Evolutionary conservation across 2,329 filamentous ascomycete genomes (phyloP), one percentile per base, ranked within the genome.

Genomic region (Ascochyta fabae): DNA sequence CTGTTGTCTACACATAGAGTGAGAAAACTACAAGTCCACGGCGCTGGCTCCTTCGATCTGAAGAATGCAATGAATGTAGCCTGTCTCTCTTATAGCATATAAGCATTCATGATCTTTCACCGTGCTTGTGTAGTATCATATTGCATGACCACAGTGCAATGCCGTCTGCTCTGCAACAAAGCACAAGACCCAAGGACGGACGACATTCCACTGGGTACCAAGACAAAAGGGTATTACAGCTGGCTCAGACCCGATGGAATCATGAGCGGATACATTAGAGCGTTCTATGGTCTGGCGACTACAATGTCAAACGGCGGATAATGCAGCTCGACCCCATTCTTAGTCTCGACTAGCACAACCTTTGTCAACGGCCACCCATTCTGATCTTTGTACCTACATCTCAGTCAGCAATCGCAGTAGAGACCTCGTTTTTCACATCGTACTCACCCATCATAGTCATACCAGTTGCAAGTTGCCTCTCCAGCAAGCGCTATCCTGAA

Each of bases 311-410:
- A 71, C 6, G 69, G 69, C 12, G 70, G 69, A 48, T 72, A 73
- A 35, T 63, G 66, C 44, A 73, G 43, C 45, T 68, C 66, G 3
- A 70, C 60, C n/a, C 53, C 53, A 6, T 36, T 41, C 0, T 58
- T 53, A 1, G 29, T 57, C 31, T 71, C 63, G 3, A 72, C 59
- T 0, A 70, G 39, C 29, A 71, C 68, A 12, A 72, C 12, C 41
- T 72, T 73, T 15, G 60, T 66, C 47, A 72, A 49, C 9, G 68
- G 64, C 70, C 70, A 73, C 2, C 67, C 70, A 27, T 65, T 69
- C 15, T 58, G 61, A 43, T 72, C 69, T n/a, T 68, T 66, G 44
- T 71, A 71, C 8, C 66, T 67, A 22, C 6, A 9, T 23, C 3
- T 12, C n/a, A 26, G 16, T 56, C 13, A 56, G 47, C 33, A 15